Base-by-base conservation (phyloP, 2,329 filamentous ascomycete species). In the Calonectria leucothoes region DNA sequence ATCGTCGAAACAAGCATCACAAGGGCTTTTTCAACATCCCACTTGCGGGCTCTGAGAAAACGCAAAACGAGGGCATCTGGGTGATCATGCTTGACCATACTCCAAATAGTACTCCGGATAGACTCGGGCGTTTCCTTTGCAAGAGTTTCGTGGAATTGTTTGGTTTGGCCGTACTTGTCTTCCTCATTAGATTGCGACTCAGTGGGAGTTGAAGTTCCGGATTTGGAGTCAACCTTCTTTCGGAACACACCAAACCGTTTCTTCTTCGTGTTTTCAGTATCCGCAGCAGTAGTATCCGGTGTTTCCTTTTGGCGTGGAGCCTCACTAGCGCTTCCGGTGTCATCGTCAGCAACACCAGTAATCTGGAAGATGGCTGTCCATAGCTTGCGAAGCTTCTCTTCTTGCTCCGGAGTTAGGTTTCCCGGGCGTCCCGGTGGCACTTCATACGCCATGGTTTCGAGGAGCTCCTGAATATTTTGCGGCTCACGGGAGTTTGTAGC, bases 71-170 rank as follows among this genome's bases (percentile, higher is more conserved):
- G 71, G 0, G 83, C 94, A 85, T 99, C 97, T 0, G 97, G 97
- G 82, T 98, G 92, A 82, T 99, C 97, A 80, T 97, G 93, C 87
- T 98, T 99, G 72, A 96, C 91, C 95, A 98, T 98, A 77, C 87
- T 90, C 97, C 97, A 98, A 82, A 98, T 94, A 0, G 95, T 93
- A 20, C 89, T 88, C 66, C 95, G 92, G 76, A 99, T 91, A 52
- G 93, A 89, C 80, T 97, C 95, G 0, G 96, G 94, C 0, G 92
- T 90, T 80, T 94, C 90, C 73, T 90, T 94, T 63, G 93, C 93
- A 12, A 99, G 85, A 0, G 95, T 95, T 49, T 96, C 92, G 78
- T 95, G 91, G 85, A 95, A 98, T 64, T 95, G 92, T 85, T 96
- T 97, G 45, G 91, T 94, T 84, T 97, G 94, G 59, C 95, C 96